Base-by-base conservation (phyloP, 2,329 filamentous ascomycete species). In the Graphiopsis chlorocephala region DNA sequence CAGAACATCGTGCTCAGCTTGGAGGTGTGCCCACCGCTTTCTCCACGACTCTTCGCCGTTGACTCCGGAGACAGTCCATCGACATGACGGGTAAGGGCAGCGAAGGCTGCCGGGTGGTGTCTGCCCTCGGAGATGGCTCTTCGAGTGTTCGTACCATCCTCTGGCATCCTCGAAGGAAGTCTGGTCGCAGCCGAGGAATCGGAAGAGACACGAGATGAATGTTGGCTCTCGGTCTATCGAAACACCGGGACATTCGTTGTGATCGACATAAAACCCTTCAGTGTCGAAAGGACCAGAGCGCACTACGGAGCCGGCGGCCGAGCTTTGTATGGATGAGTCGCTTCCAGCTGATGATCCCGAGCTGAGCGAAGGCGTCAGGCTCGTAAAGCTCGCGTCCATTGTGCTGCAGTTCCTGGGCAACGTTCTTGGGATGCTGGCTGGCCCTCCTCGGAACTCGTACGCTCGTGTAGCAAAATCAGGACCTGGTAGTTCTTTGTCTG, bases 91-190 rank as follows among this genome's bases (percentile, higher is more conserved):
- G 47, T 69, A 71, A 11, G 70, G 68, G 63, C 69, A 71, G 4
- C 63, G 12, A n/a, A 67, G 45, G 6, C 28, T 45, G 26, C 42
- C 61, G 1, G 71, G 70, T 20, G 71, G 52, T 3, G 29, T 29
- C 7, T 52, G 25, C 6, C 62, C 67, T 11, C 52, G 61, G 31
- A 69, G 66, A 50, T 71, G 69, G 12, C 35, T 42, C 38, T 59
- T 65, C 28, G 64, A 68, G 52, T 72, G 69, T 1, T 26, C 55
- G 4, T 72, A 63, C 68, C 68, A 72, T 15, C 47, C 12, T 26
- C 25, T 35, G 8, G 17, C 25, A 1, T 66, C 33, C 45, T 65
- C 59, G 1, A 53, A 58, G 15, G 65, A 65, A 17, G 29, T 47
- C 23, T 65, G 31, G 4, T 56, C 7, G 61, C 70, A 72, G 15